Evolutionary conservation across 2,329 filamentous ascomycete genomes (phyloP), one percentile per base, ranked within the genome.

Genomic region (Torrubiella hemipterigena): DNA sequence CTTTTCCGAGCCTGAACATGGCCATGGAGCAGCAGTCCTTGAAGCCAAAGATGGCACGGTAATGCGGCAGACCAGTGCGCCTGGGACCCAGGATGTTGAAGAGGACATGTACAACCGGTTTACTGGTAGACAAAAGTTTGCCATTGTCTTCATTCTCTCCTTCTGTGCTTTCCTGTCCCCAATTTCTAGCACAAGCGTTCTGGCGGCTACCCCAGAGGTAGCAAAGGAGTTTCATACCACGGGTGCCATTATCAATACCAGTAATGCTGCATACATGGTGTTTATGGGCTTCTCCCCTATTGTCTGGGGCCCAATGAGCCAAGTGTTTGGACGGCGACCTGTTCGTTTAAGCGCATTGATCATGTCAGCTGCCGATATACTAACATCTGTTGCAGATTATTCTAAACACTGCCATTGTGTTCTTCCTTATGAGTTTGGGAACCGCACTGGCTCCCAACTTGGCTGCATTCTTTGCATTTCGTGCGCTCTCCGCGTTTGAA

Each of bases 141-240:
- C 74, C 38, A 81, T 89, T 31, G 77, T 85, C 12, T 59, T 62
- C 8, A 66, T 86, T 6, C 56, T 87, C 31, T 77, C 80, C 1
- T 82, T 78, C 47, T 85, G 80, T 54, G 74, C 77, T 17, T 84
- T 89, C 40, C 60, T 89, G 27, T 76, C 82, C 1, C 83, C 83
- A 0, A 70, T 84, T 16, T 80, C 75, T 10, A 82, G 75, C 23
- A 87, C 81, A 0, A 77, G 77, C 2, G 73, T 87, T 7, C 55
- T 89, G 10, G 68, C 80, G 2, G 82, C 81, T 3, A 72, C 80
- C 2, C 81, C 81, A 2, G 81, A 89, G 50, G 75, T 89, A 5
- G 79, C 80, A 2, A 50, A 49, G 4, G 74, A 71, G 7, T 84
- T 71, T 48, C 40, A 60, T 23, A 83, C 77, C 0, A 79, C 70